Base-by-base conservation (phyloP, 1,284 basidiomycete genomes). In the Moniliella sp. region DNA sequence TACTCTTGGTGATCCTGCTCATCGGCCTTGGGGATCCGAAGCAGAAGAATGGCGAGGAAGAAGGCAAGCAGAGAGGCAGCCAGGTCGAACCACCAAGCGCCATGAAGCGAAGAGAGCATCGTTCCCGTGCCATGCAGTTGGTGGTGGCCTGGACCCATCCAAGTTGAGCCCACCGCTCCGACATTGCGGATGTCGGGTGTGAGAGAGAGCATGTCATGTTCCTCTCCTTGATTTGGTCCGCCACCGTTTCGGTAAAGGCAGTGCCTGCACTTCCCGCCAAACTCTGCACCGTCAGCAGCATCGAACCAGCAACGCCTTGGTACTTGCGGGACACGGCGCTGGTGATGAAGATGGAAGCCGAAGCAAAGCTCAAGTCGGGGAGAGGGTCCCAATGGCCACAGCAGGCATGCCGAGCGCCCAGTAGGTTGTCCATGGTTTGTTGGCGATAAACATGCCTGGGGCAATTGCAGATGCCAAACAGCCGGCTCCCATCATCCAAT, bases 261-360 rank as follows among this genome's bases (percentile, higher is more conserved):
- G 34, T 45, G 18, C 44, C n/a, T 12, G 45, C 32, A 4, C 42
- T 42, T 10, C 32, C 28, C 10, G 36, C 34, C n/a, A 44, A 17
- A 18, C 40, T 44, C 28, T 44, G 42, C 17, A 43, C 15, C n/a
- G 42, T 44, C 16, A 44, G 27, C n/a, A 44, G 29, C 7, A 44
- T 14, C 15, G 28, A 25, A 4, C 37, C 42, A 3, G 43, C 42
- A 10, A 40, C 19, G 23, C 42, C 42, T 41, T 44, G 42, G 30
- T 44, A 40, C 15, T 15, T 15, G 4, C 33, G 16, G 10, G 42
- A 18, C 5, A 44, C 42, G 19, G 14, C 16, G 9, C 25, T 27
- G 13, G 42, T 44, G 34, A 44, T 29, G 16, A 45, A 39, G 18
- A 44, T 39, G 5, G 38, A 37, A 10, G 41, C 36, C 17, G 42